These are phyloP conservation scores for Verticillium tricorpus DNA, from an alignment of 2,329 filamentous ascomycete genomes.

Conservation along the genomic window DNA sequence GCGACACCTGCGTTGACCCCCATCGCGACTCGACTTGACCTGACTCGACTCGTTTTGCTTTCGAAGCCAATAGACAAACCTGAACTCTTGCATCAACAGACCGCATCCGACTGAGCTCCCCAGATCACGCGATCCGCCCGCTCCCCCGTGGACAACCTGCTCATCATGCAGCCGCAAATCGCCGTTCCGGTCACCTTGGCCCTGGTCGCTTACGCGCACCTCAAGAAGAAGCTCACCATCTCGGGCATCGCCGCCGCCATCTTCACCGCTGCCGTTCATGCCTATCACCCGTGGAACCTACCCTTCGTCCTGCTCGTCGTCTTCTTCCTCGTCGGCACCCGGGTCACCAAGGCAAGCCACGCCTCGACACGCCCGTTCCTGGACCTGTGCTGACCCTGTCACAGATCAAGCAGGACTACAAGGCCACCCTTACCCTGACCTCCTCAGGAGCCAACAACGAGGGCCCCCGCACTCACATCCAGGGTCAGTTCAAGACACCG, in stretches of 20 bases:
- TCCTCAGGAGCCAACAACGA: conserved; percentile 75
- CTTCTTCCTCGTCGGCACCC: conserved; percentile 83
- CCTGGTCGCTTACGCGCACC: conserved; percentile 64
- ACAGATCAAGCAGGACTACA: conserved; percentile 82
- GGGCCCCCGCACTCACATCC: conserved; percentile 75
- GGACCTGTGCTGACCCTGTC: not conserved
- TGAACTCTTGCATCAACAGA: not conserved
- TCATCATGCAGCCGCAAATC: conserved; percentile 4
- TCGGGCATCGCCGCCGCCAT: conserved; percentile 22
- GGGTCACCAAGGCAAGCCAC: conserved; percentile 68
- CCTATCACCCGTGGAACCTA: conserved; percentile 88
- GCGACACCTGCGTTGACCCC: not conserved
- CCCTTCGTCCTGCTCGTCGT: conserved; percentile 79
- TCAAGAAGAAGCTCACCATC: conserved; percentile 61
- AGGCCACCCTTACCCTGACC: conserved; percentile 74
- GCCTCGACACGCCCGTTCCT: not conserved
- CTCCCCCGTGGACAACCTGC: not conserved
- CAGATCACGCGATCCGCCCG: not conserved
- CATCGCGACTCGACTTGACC: not conserved
- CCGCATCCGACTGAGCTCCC: not conserved
- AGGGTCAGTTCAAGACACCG: conserved; percentile 45
- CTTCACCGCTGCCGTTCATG: conserved; percentile 51
- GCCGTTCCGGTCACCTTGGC: conserved; percentile 54
- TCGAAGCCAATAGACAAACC: not conserved
- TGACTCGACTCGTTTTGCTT: not conserved